Base-by-base conservation (phyloP, 345 rosid genomes). In the Acer saccharum region DNA sequence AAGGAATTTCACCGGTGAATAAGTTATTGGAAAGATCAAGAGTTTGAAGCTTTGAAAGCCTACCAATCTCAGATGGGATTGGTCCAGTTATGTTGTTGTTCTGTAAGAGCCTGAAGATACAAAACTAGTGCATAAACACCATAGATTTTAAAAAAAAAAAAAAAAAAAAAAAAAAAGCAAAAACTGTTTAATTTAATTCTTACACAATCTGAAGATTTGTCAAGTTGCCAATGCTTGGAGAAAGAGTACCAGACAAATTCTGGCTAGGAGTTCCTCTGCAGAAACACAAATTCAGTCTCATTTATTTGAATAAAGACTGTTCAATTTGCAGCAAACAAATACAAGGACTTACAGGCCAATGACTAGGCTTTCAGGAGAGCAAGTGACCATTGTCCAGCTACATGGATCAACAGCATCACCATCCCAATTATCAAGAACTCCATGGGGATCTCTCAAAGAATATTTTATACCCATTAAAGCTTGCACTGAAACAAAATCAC, bases 371-470 rank as follows among this genome's bases (percentile, higher is more conserved):
- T 91, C 91, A 21, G 89, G 67, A 66, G 98, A 92, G 77, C 98
- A 93, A 81, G 98, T 93, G 65, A 93, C 89, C 98, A 93, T 93
- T n/a, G 97, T 83, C 98, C 98, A 93, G 85, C 97, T 90, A 84
- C 98, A 93, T 27, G 98, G 98, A 89, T 93, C 98, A 83, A 93
- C 98, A 82, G 98, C 93, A 88, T 89, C 92, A 25, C 79, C 88
- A 84, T 93, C 98, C 98, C 98, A 93, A 76, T 86, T 93, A 50
- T 91, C 98, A 83, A 93, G 94, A 71, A 93, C 95, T 52, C 94
- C 94, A 85, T 87, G 95, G 82, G 98, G 98, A 86, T 92, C 98
- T 80, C 86, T 84, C 48, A 93, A 69, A 76, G 86, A 89, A 50
- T 83, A 90, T 81, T 93, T 93, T 80, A 93, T 90, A 65, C 87